These are phyloP conservation scores for Porogramme epimiltina DNA, from an alignment of 1,284 basidiomycete genomes.

Conservation along the genomic window DNA sequence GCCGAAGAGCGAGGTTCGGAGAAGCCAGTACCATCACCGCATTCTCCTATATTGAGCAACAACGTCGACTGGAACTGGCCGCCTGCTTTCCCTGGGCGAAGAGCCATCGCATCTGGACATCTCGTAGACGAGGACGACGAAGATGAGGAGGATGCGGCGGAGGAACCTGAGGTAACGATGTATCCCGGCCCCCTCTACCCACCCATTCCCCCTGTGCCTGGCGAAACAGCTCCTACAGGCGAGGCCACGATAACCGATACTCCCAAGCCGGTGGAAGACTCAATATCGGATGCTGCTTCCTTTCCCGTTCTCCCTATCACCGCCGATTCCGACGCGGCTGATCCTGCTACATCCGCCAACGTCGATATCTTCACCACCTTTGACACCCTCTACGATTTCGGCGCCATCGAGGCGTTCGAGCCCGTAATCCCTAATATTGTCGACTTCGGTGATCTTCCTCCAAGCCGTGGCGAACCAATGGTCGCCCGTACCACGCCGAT, in stretches of 20 bases:
- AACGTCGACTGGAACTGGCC: constrained; percentile 42
- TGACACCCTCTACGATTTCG: constrained; percentile 31
- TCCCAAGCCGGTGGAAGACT: too few relatives aligned
- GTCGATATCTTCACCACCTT: constrained; percentile 3
- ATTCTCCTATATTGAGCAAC: constrained; percentile 19
- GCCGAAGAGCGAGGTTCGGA: neutral
- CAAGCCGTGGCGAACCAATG: neutral
- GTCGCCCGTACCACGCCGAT: too few relatives aligned
- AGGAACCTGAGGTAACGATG: constrained; percentile 1
- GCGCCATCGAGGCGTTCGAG: constrained; percentile 15
- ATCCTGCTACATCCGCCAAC: neutral
- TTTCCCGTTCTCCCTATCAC: too few relatives aligned
- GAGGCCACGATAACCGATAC: neutral
- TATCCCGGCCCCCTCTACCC: neutral
- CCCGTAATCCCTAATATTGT: constrained; percentile 12
- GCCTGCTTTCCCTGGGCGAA: constrained; percentile 35
- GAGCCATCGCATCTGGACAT: constrained; percentile 30
- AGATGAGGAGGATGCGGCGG: constrained; percentile 32
- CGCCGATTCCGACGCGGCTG: neutral
- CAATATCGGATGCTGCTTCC: too few relatives aligned
- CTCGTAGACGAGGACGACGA: constrained; percentile 15
- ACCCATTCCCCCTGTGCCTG: neutral
- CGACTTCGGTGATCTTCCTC: constrained; percentile 23
- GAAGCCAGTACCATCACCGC: constrained; percentile 7
- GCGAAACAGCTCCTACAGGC: too few relatives aligned